A percentile compares a stretch with the other conserved stretches of the same genome.
phyloP scores from a whole-genome alignment of 2,329 filamentous ascomycete genomes.

The Aquanectria penicillioides region DNA sequence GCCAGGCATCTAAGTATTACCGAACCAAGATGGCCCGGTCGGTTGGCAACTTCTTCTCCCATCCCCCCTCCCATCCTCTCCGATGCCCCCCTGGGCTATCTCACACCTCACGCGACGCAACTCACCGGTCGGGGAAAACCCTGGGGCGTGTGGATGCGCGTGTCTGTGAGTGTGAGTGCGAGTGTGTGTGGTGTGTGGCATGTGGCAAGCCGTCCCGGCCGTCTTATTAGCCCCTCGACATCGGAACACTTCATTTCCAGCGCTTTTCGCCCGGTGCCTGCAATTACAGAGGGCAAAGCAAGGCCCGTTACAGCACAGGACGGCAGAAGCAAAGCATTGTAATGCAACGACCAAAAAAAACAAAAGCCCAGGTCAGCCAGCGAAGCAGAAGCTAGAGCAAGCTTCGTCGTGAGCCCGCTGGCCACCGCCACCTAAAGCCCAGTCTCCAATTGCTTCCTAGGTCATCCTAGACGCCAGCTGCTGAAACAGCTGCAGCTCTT shows the following conservation, averaged over 20 bases:
- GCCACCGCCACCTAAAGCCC: not conserved
- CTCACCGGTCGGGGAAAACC: too few relatives aligned
- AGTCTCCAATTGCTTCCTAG: not conserved
- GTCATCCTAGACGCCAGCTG: not conserved
- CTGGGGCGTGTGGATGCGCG: too few relatives aligned
- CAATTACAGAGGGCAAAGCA: not conserved
- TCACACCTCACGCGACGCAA: slow-evolving; percentile 6
- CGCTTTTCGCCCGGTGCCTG: not conserved
- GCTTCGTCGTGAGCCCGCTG: not conserved
- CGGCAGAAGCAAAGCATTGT: not conserved
- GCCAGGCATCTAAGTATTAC: slow-evolving; percentile 11
- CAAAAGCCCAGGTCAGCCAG: too few relatives aligned
- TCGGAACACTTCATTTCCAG: not conserved
- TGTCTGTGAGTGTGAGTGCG: too few relatives aligned
- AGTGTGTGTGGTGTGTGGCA: not conserved
- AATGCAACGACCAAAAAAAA: too few relatives aligned
- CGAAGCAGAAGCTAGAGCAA: not conserved
- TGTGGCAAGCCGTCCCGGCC: slow-evolving; percentile 7
- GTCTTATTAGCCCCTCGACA: not conserved
- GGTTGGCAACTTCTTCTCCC: not conserved
- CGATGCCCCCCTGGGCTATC: not conserved
- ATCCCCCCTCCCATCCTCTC: too few relatives aligned
- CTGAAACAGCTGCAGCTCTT: slow-evolving; percentile 1
- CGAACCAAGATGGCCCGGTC: slow-evolving; percentile 5
- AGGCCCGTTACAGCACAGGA: too few relatives aligned